Evolutionary conservation across 2,329 filamentous ascomycete species (phyloP), one percentile per base, ranked within the genome.

Genomic region (Colletotrichum kahawae): DNA sequence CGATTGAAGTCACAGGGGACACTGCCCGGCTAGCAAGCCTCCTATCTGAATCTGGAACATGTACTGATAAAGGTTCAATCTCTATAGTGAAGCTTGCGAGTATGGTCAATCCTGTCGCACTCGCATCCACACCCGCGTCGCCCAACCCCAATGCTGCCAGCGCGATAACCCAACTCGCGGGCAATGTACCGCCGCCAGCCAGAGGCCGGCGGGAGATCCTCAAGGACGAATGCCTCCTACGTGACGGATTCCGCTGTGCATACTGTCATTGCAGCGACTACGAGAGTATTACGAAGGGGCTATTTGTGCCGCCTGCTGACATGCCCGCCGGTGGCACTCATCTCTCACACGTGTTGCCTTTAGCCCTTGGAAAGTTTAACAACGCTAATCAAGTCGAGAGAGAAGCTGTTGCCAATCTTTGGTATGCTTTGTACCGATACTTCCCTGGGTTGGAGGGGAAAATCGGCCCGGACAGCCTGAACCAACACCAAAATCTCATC

Each of bases 1-100:
- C 36, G 36, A 43, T 43, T 18, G 16, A n/a, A 43, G 1, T 43
- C 38, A 43, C 18, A n/a, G 16, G 38, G 38, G 38, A 43, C 38
- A 43, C 38, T 43, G 38, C 16, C 38, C 38, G 16, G 38, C 38
- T n/a, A 43, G 8, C 4, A 43, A 43, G 4, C 16, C 38, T 43
- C 38, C 16, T n/a, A 48, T 48, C 57, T 7, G 34, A 33, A 33
- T 21, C 9, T 24, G 51, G 18, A 60, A 1, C 4, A n/a, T n/a
- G 18, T n/a, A 33, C 29, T 60, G 6, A 60, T 33, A 21, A 24
- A 60, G 12, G 12, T 34, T n/a, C 8, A 6, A 24, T 60, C n/a
- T 60, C 12, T n/a, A 48, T 33, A 63, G 59, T 38, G 59, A 63
- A 63, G 33, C 59, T 63, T 63, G 33, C 31, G 14, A 24, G 59